Evolutionary conservation across 805 yeast species (phyloP), one percentile per base, ranked within the genome.

Genomic region (Vanderwaltozyma polyspora): DNA sequence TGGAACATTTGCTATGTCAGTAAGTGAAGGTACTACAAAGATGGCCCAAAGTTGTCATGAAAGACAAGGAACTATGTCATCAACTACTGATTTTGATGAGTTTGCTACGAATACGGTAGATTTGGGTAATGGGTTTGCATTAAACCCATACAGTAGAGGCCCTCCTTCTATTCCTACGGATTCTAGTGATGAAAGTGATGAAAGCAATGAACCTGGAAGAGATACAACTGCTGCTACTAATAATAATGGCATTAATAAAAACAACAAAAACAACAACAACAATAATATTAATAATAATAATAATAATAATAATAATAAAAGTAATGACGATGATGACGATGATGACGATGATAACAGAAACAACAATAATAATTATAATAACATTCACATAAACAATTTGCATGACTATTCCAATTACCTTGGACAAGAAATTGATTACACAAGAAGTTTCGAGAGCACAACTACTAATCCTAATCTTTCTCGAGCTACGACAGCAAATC

Each of bases 161-260:
- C 66, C 67, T 2, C 67, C 69, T 5, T 60, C 67, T 3, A 42
- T 63, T 15, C 49, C 57, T 9, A 52, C 63, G 15, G 55, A 48
- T 30, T 55, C 60, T 11, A 53, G 52, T 33, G 59, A 48, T 27
- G 19, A 42, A 42, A 49, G 37, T 14, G 21, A 29, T 31, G 39
- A 38, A 28, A 42, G 39, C 28, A 42, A 45, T 40, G 39, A 43
- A 36, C 34, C 49, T 36, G 5, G 18, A 12, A 21, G 21, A 12
- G 36, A 35, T 12, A 32, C 28, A 15, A 36, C 41, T n/a, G 33
- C 30, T 15, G n/a, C n/a, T n/a, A n/a, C n/a, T n/a, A n/a, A n/a
- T n/a, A n/a, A n/a, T n/a, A 34, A 31, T 11, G 35, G 16, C 25
- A 22, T 14, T 15, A 30, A 14, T 14, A 17, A 23, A 12, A 18